A percentile compares a stretch with the other conserved stretches of the same genome.
Evolutionary conservation across 2,329 filamentous ascomycete genomes (phyloP).

Genomic region (Elsinoe ampelina): DNA sequence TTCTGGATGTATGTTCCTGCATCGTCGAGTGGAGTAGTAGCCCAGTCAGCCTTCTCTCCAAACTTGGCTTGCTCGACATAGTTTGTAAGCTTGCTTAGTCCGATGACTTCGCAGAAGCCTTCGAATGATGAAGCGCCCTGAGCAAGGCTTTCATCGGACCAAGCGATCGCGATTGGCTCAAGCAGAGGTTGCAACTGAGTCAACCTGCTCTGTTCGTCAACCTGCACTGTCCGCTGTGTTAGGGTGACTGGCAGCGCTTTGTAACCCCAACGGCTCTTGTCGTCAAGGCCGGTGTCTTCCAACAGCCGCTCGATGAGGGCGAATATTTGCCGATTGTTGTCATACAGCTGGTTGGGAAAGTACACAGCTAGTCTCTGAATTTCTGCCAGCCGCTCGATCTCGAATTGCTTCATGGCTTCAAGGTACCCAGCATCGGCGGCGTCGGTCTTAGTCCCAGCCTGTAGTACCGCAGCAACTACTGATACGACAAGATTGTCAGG

Average conservation of each 20-base stretch:
- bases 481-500: slow-evolving; percentile 62
- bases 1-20: slow-evolving; percentile 47
- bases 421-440: slow-evolving; percentile 63
- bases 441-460: neutral
- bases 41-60: slow-evolving; percentile 74
- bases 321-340: slow-evolving; percentile 78
- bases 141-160: slow-evolving; percentile 63
- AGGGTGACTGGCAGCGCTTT: slow-evolving; percentile 91
- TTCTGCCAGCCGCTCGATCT: slow-evolving; percentile 75
- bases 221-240: slow-evolving; percentile 68
- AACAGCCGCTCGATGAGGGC: slow-evolving; percentile 72
- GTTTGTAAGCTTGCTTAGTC: slow-evolving; percentile 67
- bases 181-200: slow-evolving; percentile 68
- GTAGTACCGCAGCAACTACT: slow-evolving; percentile 82
- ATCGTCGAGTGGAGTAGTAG: slow-evolving; percentile 61
- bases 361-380: slow-evolving; percentile 79
- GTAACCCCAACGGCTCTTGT: slow-evolving; percentile 76
- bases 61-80: slow-evolving; percentile 69
- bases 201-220: slow-evolving; percentile 63
- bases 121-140: slow-evolving; percentile 63
- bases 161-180: slow-evolving; percentile 69
- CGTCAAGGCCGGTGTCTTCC: slow-evolving; percentile 62
- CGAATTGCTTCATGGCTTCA: slow-evolving; percentile 82
- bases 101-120: slow-evolving; percentile 71
- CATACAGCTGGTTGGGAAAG: slow-evolving; percentile 81